Percentiles rank a stretch among this genome's conserved stretches.
These are phyloP conservation scores for Leccinum pallidistipes DNA, from an alignment of 1,284 basidiomycete genomes.

Conservation along the genomic window DNA sequence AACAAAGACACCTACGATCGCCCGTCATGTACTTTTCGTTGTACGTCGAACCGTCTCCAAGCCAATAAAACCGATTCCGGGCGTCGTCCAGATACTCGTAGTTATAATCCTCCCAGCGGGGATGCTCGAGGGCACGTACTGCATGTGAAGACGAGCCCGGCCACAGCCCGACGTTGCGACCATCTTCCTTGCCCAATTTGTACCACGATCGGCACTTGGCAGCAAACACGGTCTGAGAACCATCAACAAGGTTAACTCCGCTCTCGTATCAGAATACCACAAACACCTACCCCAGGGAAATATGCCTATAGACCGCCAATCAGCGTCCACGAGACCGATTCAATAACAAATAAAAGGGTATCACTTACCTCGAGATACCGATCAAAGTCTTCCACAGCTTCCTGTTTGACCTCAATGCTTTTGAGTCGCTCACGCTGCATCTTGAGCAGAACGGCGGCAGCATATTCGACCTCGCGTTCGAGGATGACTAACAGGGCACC, in stretches of 20 bases:
- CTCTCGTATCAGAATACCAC: too few relatives aligned
- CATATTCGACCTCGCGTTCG: conserved; percentile 58
- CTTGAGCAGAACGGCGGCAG: conserved; percentile 52
- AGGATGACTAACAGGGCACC: conserved; percentile 46
- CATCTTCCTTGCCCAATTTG: conserved; percentile 58
- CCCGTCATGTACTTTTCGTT: conserved; percentile 43
- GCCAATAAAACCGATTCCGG: conserved; percentile 55
- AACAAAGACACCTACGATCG: conserved; percentile 44
- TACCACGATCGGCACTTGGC: conserved; percentile 68
- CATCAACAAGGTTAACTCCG: too few relatives aligned
- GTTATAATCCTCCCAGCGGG: conserved; percentile 66
- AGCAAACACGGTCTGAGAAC: conserved; percentile 53
- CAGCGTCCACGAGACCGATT: not conserved
- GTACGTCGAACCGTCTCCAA: conserved; percentile 56
- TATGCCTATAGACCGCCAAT: conserved; percentile 37
- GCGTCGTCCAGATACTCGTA: conserved; percentile 48
- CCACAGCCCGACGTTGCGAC: conserved; percentile 58
- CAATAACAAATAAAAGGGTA: not conserved
- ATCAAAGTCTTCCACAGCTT: conserved; percentile 60
- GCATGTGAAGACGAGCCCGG: conserved; percentile 60
- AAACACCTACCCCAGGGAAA: conserved; percentile 43
- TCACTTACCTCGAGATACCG: conserved; percentile 48
- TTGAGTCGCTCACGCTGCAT: conserved; percentile 59
- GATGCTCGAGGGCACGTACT: conserved; percentile 47
- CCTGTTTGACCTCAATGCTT: conserved; percentile 55